Evolutionary conservation across 805 yeast species (phyloP).

Genomic region (Nakazawaea wickerhamii): DNA sequence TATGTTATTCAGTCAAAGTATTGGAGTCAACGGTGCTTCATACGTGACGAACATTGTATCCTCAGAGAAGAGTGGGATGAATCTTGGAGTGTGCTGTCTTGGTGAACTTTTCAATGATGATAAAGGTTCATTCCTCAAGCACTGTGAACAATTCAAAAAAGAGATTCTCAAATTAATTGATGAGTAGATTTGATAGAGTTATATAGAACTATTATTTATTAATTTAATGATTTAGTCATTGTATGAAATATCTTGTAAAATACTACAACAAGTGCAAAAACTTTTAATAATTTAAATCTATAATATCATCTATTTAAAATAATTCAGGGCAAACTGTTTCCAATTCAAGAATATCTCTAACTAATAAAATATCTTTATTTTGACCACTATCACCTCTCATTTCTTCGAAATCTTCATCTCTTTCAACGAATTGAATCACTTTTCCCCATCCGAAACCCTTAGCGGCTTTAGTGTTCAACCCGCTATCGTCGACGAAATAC

Average conservation of each 20-base stretch:
- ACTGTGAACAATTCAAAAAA: constrained; percentile 2
- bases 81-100: neutral
- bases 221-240: neutral
- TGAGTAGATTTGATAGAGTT: neutral
- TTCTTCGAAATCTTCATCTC: constrained; percentile 45
- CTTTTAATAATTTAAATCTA: neutral
- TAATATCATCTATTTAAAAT: constrained; percentile 22
- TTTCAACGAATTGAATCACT: constrained; percentile 71
- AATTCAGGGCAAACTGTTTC: constrained; percentile 46
- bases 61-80: constrained; percentile 6
- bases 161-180: neutral
- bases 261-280: neutral
- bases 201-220: no score
- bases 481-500: constrained; percentile 86
- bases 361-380: constrained; percentile 38
- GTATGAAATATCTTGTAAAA: neutral
- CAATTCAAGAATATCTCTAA: constrained; percentile 54
- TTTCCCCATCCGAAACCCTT: constrained; percentile 63
- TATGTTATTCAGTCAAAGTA: constrained; percentile 10
- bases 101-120: neutral
- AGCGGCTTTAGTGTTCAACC: constrained; percentile 73
- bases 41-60: constrained; percentile 6
- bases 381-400: constrained; percentile 32
- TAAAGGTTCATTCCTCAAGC: neutral
- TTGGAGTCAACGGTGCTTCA: constrained; percentile 9